Percentiles rank a stretch among this genome's conserved stretches.
These are phyloP conservation scores for Cladosporium austrohemisphaericum DNA, from an alignment of 2,329 filamentous ascomycete genomes.

Conservation along the genomic window DNA sequence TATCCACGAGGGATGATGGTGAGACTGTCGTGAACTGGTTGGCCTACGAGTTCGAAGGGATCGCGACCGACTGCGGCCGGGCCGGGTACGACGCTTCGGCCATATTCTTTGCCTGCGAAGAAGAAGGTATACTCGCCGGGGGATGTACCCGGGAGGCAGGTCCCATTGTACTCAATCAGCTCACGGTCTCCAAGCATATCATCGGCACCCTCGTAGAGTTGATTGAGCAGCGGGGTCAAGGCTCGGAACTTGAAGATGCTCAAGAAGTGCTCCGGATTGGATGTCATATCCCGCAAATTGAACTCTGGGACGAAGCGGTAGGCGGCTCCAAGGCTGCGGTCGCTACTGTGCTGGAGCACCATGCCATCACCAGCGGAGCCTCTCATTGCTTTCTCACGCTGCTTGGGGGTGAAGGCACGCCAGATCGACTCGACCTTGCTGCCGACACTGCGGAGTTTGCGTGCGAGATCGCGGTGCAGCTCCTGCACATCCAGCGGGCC, in stretches of 20 bases:
- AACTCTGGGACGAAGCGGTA: slow-evolving; percentile 16
- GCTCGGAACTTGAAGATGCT: slow-evolving; percentile 17
- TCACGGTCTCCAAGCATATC: slow-evolving; percentile 1
- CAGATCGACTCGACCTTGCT: slow-evolving; percentile 16
- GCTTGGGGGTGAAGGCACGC: slow-evolving; percentile 18
- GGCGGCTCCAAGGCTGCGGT: slow-evolving; percentile 12
- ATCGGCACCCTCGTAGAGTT: slow-evolving; percentile 16
- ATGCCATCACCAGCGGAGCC: slow-evolving; percentile 15
- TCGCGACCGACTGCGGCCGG: not conserved
- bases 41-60: not conserved
- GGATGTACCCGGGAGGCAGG: not conserved
- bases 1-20: not conserved
- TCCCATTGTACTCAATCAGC: not conserved
- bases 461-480: slow-evolving; percentile 17
- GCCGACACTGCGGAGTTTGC: slow-evolving; percentile 21
- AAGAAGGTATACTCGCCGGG: not conserved
- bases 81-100: not conserved
- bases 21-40: not conserved
- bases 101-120: not conserved
- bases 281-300: slow-evolving; percentile 19
- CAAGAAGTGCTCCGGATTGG: slow-evolving; percentile 17
- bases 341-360: slow-evolving; percentile 15
- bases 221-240: slow-evolving; percentile 10
- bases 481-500: slow-evolving; percentile 14
- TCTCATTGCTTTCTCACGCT: slow-evolving; percentile 19